Evolutionary conservation across 2,329 filamentous ascomycete species (phyloP).

Genomic region (Cytospora piceae): DNA sequence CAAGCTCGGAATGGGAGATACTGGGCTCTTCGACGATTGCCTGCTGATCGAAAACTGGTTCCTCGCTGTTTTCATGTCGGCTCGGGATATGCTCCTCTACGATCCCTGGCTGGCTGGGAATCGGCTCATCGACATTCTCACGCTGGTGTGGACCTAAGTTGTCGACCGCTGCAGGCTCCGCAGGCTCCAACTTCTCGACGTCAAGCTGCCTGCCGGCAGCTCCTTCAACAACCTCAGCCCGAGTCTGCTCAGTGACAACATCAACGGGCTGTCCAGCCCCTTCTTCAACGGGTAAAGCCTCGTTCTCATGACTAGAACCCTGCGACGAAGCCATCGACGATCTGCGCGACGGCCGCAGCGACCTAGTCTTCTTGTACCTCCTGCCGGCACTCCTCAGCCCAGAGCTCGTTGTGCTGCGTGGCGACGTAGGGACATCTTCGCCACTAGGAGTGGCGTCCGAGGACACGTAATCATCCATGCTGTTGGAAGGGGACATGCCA

Average conservation of each 20-base stretch:
- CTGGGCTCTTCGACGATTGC: background rate
- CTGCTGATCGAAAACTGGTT: background rate
- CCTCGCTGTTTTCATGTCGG: background rate
- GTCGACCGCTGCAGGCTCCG: background rate
- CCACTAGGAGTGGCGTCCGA: conserved; percentile 11
- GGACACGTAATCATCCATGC: background rate
- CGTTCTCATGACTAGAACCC: background rate
- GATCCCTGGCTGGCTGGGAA: background rate
- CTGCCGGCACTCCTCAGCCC: conserved; percentile 17
- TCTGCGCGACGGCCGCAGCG: conserved; percentile 14
- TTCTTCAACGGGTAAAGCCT: background rate
- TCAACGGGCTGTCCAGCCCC: background rate
- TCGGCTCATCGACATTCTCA: background rate
- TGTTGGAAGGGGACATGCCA: conserved; percentile 3
- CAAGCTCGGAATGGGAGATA: background rate
- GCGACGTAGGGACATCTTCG: background rate
- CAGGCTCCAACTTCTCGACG: background rate
- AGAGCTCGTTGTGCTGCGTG: background rate
- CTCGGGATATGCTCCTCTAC: background rate
- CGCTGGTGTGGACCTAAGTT: background rate
- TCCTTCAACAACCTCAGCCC: background rate
- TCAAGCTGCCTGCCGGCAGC: background rate
- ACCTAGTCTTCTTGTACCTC: conserved; percentile 27
- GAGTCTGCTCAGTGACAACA: conserved; percentile 4
- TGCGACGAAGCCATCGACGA: conserved; percentile 13